A percentile compares a stretch with the other conserved stretches of the same genome.
phyloP scores from a whole-genome alignment of 805 yeast species.

The Diddensiella caesifluorescens region DNA sequence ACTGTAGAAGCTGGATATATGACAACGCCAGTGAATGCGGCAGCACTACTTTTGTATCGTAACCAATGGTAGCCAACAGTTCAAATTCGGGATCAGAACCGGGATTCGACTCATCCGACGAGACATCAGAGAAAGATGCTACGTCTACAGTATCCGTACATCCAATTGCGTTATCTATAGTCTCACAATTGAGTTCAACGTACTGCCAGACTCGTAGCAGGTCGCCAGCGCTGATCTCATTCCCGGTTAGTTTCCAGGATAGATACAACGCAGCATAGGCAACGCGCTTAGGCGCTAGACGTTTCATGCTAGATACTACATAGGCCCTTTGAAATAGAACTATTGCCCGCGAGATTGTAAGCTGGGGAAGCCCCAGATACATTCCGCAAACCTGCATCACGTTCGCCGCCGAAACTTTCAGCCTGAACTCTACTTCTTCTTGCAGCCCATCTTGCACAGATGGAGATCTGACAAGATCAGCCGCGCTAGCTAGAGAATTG shows the following conservation, averaged over 20 bases:
- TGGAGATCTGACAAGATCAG: neutral
- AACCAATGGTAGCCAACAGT: slow-evolving; percentile 14
- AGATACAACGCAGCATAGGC: slow-evolving; percentile 2
- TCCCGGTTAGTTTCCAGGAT: neutral
- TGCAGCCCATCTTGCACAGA: neutral
- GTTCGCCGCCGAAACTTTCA: slow-evolving; percentile 3
- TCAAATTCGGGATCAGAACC: slow-evolving; percentile 2
- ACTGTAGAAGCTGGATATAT: slow-evolving; percentile 17
- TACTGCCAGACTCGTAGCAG: neutral
- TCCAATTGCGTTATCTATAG: neutral
- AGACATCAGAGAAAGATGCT: too few relatives aligned
- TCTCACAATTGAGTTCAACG: neutral
- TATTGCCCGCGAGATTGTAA: slow-evolving; percentile 12
- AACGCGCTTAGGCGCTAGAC: neutral
- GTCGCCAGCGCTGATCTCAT: neutral
- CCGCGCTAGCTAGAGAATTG: neutral
- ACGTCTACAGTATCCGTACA: neutral
- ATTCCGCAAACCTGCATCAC: slow-evolving; percentile 12
- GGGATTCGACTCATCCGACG: neutral
- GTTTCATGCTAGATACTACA: slow-evolving; percentile 1
- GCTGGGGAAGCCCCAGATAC: slow-evolving; percentile 9
- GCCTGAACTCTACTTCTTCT: neutral
- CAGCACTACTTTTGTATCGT: slow-evolving; percentile 11
- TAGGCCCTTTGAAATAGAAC: slow-evolving; percentile 12
- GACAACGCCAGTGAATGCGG: slow-evolving; percentile 17